Base-by-base conservation (phyloP, 2,329 filamentous ascomycete genomes). In the Botrytis fragariae region DNA sequence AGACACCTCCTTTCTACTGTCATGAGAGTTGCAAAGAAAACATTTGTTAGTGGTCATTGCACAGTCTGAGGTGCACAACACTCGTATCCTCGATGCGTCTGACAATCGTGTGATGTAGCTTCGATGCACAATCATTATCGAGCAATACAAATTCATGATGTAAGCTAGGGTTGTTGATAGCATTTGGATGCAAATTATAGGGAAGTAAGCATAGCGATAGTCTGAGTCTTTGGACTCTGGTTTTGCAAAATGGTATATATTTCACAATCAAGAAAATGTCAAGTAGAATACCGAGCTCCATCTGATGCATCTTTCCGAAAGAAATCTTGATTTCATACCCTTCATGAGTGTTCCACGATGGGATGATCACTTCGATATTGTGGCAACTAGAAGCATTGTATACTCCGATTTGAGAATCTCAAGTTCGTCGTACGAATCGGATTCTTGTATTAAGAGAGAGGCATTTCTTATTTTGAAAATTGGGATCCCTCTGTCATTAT, bases 401-500 rank as follows among this genome's bases (percentile, higher is more conserved):
- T 1, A 18, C 35, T 62, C 16, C 14, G 14, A 42, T 18, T n/a
- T 5, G 12, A 62, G 37, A 1, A 18, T n/a, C 12, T n/a, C 10
- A 12, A 12, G 16, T 42, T 16, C 8, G 60, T 39, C 14, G 35
- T 9, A 42, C 37, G 12, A n/a, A n/a, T 2, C 3, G 7, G 2
- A 18, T 9, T 39, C 12, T 62, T 18, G 25, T 62, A 39, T 62
- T n/a, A 62, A 61, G 16, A 62, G 8, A 42, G 22, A 18, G 14
- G 2, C 2, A 39, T 39, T 7, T 62, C 60, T 6, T 42, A 8
- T 16, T 25, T 39, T 62, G 14, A 25, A n/a, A 12, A 62, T 62
- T 18, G 14, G 2, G 6, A 42, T 18, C 1, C 0, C 1, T 62
- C 25, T 39, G 10, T 1, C 20, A 39, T 10, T n/a, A 10, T n/a